These are phyloP conservation scores for Ettlia oleoabundans DNA, from an alignment of 139 green algal species.

Conservation along the genomic window DNA sequence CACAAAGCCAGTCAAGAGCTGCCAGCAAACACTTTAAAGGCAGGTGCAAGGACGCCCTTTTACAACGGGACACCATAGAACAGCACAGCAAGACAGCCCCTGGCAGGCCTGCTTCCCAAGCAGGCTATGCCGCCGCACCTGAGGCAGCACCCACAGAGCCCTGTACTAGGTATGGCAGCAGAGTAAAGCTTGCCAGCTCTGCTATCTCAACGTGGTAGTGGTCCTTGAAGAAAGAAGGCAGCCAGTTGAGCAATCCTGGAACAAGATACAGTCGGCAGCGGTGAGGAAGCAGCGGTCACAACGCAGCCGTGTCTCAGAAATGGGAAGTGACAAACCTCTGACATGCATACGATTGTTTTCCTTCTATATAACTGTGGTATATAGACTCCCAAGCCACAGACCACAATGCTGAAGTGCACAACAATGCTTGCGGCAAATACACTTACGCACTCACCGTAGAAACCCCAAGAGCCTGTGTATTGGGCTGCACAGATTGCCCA, in stretches of 20 bases:
- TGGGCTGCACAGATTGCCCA: constrained; percentile 80
- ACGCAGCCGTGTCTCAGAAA: no score
- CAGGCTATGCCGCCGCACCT: constrained; percentile 6
- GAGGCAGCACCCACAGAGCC: constrained; percentile 49
- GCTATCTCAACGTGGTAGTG: constrained; percentile 64
- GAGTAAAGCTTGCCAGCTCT: constrained; percentile 72
- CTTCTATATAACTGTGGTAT: no score
- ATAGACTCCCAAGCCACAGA: no score
- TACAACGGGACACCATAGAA: not conserved
- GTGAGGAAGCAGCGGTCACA: not conserved
- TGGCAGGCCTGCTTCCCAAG: not conserved
- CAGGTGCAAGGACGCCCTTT: no score
- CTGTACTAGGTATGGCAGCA: constrained; percentile 79
- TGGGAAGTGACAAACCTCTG: no score
- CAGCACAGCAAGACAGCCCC: not conserved
- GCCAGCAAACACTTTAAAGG: no score
- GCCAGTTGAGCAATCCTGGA: constrained; percentile 84
- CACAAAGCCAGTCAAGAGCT: no score
- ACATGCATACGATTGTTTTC: no score
- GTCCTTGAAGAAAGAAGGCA: constrained; percentile 84
- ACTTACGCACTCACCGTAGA: no score
- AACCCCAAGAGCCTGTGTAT: constrained; percentile 62
- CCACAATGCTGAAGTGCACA: not conserved
- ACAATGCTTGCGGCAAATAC: not conserved
- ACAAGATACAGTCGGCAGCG: constrained; percentile 68